Percentiles rank a stretch among this genome's conserved stretches.
Evolutionary conservation across 768 basidiomycete species (phyloP).

Genomic region (Amanita rimosa): DNA sequence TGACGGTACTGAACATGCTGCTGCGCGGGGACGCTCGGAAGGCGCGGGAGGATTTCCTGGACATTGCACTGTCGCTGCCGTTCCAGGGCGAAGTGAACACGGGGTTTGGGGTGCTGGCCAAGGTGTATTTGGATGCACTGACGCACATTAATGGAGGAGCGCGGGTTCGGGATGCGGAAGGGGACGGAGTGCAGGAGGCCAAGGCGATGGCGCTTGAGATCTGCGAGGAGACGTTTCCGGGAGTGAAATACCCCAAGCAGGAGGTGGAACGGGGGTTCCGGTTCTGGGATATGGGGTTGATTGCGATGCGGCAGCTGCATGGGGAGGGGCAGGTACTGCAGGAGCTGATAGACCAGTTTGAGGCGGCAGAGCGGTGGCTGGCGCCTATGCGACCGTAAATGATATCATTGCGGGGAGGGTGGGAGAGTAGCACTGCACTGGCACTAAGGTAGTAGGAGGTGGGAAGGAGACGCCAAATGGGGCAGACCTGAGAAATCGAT

Average conservation of each 20-base stretch:
- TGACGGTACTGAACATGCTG: constrained; percentile 87
- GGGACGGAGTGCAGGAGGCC: constrained; percentile 69
- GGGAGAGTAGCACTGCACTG: too few species aligned
- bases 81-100: constrained; percentile 98
- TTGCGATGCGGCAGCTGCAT: constrained; percentile 84
- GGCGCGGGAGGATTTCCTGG: constrained; percentile 82
- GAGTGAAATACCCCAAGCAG: constrained; percentile 73
- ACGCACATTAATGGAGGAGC: constrained; percentile 78
- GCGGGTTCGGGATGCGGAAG: constrained; percentile 66
- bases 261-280: constrained; percentile 96
- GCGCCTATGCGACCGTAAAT: constrained; percentile 83
- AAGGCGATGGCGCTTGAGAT: constrained; percentile 84
- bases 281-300: constrained; percentile 94
- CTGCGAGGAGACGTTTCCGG: constrained; percentile 90
- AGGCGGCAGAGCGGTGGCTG: constrained; percentile 90
- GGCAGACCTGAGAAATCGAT: constrained; percentile 15
- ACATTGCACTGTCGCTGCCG: constrained; percentile 84
- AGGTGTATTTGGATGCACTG: constrained; percentile 91
- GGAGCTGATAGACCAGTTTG: constrained; percentile 92
- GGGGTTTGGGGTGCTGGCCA: constrained; percentile 93
- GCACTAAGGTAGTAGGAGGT: constrained; percentile 4
- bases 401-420: constrained; percentile 16
- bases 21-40: constrained; percentile 81
- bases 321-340: constrained; percentile 70
- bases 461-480: constrained; percentile 7